Base-by-base conservation (phyloP, 106 monocot genomes). In the Dioscorea dumetorum region DNA sequence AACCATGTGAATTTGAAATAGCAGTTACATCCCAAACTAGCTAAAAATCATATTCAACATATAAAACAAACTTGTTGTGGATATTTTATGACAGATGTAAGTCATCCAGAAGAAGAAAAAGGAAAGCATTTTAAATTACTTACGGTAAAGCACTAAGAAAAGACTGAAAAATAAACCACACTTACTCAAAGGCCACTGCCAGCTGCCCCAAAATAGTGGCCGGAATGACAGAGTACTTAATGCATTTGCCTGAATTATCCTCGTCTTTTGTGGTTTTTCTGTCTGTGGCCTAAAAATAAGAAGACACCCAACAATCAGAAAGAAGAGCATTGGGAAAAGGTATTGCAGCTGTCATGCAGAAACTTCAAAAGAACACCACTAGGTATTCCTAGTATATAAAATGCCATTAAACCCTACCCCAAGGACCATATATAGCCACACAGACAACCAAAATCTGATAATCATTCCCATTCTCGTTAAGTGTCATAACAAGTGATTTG, bases 121-220 rank as follows among this genome's bases (percentile, higher is more conserved):
- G 41, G 41, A 41, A 41, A 41, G 41, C 41, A 41, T 10, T 41
- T 41, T 41, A 5, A 41, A 41, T 41, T 41, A 41, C 1, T 41
- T 8, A 41, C 10, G 10, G 9, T 6, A 41, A 41, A 41, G 5
- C 41, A 41, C 6, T 41, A 41, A 41, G 10, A 8, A 5, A 41
- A 41, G 41, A 41, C 41, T 10, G 41, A 6, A 41, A 41, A 41
- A 41, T 61, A 20, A 61, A 61, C n/a, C n/a, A 19, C 33, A 79
- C 90, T 80, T 75, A 90, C 90, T 86, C 80, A 78, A 78, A 35
- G 61, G 79, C 86, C 61, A 70, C 49, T 58, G 80, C 83, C 57
- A 90, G 41, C 73, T 86, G 86, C 63, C 70, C 86, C 60, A 86
- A 56, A 70, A 81, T 62, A 54, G 72, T 78, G 48, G 64, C 60